These are phyloP conservation scores for Neonectria coccinea DNA, from an alignment of 2,329 filamentous ascomycete species.

Conservation along the genomic window DNA sequence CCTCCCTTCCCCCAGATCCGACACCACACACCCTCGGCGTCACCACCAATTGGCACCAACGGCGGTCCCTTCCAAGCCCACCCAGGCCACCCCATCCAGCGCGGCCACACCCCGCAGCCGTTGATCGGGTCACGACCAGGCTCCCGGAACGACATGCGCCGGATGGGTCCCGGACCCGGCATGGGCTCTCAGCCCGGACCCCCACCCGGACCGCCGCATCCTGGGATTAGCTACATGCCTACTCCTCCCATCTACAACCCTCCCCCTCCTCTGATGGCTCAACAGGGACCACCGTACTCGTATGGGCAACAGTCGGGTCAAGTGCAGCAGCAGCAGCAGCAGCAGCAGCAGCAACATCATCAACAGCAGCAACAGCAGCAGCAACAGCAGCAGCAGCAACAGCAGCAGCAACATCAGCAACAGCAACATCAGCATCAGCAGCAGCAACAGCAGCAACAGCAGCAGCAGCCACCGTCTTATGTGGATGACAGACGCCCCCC, in stretches of 20 bases:
- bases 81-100: slow-evolving; percentile 57
- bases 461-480: slow-evolving; percentile 70
- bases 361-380: background rate
- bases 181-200: slow-evolving; percentile 74
- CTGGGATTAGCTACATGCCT: slow-evolving; percentile 83
- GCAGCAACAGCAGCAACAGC: background rate
- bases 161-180: slow-evolving; percentile 80
- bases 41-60: slow-evolving; percentile 83
- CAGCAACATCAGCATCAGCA: background rate
- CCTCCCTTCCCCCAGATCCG: slow-evolving; percentile 83
- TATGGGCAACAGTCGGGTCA: slow-evolving; percentile 19
- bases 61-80: slow-evolving; percentile 73
- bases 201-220: slow-evolving; percentile 59
- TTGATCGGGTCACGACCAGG: slow-evolving; percentile 72
- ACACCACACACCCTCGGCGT: slow-evolving; percentile 85
- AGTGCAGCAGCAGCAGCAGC: slow-evolving; percentile 10
- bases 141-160: slow-evolving; percentile 83
- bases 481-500: slow-evolving; percentile 81
- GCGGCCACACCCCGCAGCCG: slow-evolving; percentile 86
- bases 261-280: slow-evolving; percentile 51
- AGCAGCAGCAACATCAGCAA: background rate
- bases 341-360: background rate
- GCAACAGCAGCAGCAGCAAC: slow-evolving; percentile 26
- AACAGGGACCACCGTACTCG: slow-evolving; percentile 27
- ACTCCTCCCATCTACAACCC: slow-evolving; percentile 87